These are phyloP conservation scores for Penicillium italicum DNA, from an alignment of 2,329 filamentous ascomycete genomes.

Conservation along the genomic window DNA sequence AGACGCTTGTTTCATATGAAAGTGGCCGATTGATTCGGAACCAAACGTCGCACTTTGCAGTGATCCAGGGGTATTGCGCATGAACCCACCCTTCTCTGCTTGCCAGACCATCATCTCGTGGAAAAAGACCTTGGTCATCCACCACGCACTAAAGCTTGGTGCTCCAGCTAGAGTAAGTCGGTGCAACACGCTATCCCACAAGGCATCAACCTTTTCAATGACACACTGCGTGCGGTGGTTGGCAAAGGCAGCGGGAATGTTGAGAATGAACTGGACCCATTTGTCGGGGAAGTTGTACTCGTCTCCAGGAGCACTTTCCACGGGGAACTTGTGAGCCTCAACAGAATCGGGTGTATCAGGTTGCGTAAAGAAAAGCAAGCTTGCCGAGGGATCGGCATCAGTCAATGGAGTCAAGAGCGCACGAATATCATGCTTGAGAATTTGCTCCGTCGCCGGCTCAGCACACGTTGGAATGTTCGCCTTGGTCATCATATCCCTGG, in stretches of 20 bases:
- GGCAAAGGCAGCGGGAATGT: slow-evolving; percentile 39
- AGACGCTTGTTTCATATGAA: slow-evolving; percentile 22
- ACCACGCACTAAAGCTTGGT: slow-evolving; percentile 49
- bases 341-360: slow-evolving; percentile 33
- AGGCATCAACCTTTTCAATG: slow-evolving; percentile 42
- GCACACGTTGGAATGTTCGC: slow-evolving; percentile 42
- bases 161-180: slow-evolving; percentile 45
- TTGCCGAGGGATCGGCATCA: slow-evolving; percentile 28
- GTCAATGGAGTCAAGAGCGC: slow-evolving; percentile 42
- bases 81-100: slow-evolving; percentile 84
- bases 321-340: slow-evolving; percentile 34
- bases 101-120: slow-evolving; percentile 93
- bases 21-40: slow-evolving; percentile 22
- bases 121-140: slow-evolving; percentile 87
- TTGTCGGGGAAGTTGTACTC: slow-evolving; percentile 49
- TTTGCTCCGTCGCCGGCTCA: slow-evolving; percentile 34
- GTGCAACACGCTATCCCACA: slow-evolving; percentile 45
- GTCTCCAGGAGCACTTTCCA: slow-evolving; percentile 36
- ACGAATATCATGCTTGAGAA: slow-evolving; percentile 45
- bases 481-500: slow-evolving; percentile 40
- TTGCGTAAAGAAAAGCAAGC: slow-evolving; percentile 33
- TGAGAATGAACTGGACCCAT: slow-evolving; percentile 46
- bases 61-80: slow-evolving; percentile 51
- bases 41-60: slow-evolving; percentile 28
- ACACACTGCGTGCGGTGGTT: slow-evolving; percentile 45